These are phyloP conservation scores for Raphanus sativus DNA, from an alignment of 345 rosid species.

Conservation along the genomic window DNA sequence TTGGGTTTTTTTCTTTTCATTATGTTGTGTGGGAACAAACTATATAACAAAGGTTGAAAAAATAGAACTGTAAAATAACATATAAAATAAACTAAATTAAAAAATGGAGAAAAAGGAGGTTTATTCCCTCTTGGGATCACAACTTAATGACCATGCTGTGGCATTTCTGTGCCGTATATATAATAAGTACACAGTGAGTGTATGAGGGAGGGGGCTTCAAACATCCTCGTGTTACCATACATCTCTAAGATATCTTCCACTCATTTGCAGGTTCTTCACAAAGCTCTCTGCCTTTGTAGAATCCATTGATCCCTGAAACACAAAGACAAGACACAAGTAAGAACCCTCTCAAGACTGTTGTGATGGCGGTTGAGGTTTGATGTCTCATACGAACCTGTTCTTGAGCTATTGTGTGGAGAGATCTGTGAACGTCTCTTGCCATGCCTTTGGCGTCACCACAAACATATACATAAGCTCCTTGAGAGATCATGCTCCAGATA, in stretches of 20 bases:
- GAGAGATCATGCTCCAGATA: constrained; percentile 77
- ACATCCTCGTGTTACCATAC: constrained; percentile 41
- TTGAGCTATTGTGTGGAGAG: constrained; percentile 76
- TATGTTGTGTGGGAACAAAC: not conserved
- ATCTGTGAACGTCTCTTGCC: constrained; percentile 94
- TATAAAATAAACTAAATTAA: constrained; percentile 5
- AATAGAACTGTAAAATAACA: constrained; percentile 11
- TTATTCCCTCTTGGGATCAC: constrained; percentile 24
- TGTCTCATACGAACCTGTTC: constrained; percentile 64
- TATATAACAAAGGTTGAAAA: constrained; percentile 24
- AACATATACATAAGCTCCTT: constrained; percentile 83
- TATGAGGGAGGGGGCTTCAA: not conserved
- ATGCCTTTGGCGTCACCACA: constrained; percentile 99
- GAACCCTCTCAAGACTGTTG: not conserved
- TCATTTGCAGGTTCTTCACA: constrained; percentile 89
- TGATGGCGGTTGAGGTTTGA: too few relatives aligned
- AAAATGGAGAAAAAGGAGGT: constrained; percentile 4
- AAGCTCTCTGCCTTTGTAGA: constrained; percentile 76
- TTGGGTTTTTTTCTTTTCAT: not conserved
- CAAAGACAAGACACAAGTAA: constrained; percentile 5
- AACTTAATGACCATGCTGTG: constrained; percentile 28
- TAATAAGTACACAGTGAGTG: constrained; percentile 28
- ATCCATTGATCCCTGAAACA: constrained; percentile 71
- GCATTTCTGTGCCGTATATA: constrained; percentile 14
- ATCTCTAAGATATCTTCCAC: constrained; percentile 86